phyloP scores from a whole-genome alignment of 2,329 filamentous ascomycete genomes.

The Phoma herbarum region DNA sequence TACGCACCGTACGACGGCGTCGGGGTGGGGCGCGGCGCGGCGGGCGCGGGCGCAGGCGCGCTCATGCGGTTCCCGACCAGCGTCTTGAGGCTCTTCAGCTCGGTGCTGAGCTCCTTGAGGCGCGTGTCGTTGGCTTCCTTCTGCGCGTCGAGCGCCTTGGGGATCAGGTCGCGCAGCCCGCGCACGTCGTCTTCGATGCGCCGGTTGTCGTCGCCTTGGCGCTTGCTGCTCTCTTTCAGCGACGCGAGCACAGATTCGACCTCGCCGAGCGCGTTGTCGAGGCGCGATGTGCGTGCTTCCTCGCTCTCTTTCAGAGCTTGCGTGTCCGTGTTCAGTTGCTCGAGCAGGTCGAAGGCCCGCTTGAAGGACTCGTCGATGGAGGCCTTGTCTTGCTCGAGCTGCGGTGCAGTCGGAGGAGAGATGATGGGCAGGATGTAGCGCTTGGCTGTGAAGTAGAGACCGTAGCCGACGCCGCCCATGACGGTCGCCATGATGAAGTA shows the following conservation, averaged over 20 bases:
- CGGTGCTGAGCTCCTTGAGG: constrained; percentile 83
- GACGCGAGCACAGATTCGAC: constrained; percentile 84
- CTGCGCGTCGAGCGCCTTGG: constrained; percentile 86
- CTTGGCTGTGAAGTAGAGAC: constrained; percentile 83
- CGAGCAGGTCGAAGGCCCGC: constrained; percentile 87
- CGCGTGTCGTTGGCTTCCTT: constrained; percentile 83
- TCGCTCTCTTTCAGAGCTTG: constrained; percentile 87
- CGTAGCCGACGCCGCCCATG: constrained; percentile 87
- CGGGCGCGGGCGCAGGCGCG: constrained; percentile 35
- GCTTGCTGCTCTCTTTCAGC: constrained; percentile 80
- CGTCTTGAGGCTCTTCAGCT: constrained; percentile 92
- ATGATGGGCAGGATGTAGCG: constrained; percentile 93
- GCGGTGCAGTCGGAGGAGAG: constrained; percentile 90
- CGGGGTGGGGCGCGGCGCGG: constrained; percentile 36
- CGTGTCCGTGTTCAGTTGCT: constrained; percentile 91
- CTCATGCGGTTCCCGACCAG: constrained; percentile 73
- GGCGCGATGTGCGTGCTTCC: constrained; percentile 79
- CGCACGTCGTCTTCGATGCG: constrained; percentile 87
- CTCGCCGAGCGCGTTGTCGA: constrained; percentile 83
- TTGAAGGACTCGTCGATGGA: constrained; percentile 93
- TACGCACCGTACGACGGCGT: constrained; percentile 36
- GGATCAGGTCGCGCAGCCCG: constrained; percentile 82
- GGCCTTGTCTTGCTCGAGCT: constrained; percentile 92
- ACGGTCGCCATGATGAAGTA: constrained; percentile 99
- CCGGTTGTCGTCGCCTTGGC: constrained; percentile 87